Percentiles rank a stretch among this genome's conserved stretches.
Conservation (phyloP, 345 rosid genomes). For the Tarenaya hassleriana region DNA sequence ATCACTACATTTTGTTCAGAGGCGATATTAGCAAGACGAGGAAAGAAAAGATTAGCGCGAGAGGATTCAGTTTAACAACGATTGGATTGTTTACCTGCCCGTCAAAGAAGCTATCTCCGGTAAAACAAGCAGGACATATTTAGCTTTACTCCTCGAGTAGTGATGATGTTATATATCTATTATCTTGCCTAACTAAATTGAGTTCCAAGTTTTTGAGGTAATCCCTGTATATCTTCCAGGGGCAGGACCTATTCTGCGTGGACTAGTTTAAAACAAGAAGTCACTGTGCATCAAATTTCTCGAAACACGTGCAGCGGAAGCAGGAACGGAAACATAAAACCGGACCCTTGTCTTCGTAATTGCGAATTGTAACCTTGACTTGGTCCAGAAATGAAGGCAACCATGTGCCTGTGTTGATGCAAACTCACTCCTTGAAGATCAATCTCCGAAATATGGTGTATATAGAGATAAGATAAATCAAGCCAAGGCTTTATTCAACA, state of each 20-base stretch:
- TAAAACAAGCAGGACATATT: constrained; percentile 80
- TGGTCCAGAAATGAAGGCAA: constrained; percentile 73
- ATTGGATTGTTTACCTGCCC: constrained; percentile 48
- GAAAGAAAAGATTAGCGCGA: not conserved
- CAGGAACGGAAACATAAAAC: not conserved
- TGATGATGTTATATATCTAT: too few relatives aligned
- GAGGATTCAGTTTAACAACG: constrained; percentile 8
- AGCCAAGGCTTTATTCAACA: not conserved
- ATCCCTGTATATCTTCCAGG: too few relatives aligned
- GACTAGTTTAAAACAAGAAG: constrained; percentile 38
- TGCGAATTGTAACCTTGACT: constrained; percentile 74
- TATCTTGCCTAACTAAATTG: too few relatives aligned
- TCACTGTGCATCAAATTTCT: constrained; percentile 7
- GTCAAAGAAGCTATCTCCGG: constrained; percentile 59
- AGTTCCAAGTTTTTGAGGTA: too few relatives aligned
- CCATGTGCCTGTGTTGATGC: constrained; percentile 73
- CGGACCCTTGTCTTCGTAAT: constrained; percentile 81
- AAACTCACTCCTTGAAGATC: constrained; percentile 76
- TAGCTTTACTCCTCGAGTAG: too few relatives aligned
- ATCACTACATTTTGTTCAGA: constrained; percentile 40
- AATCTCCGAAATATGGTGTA: constrained; percentile 34
- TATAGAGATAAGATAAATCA: not conserved
- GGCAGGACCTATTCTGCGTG: constrained; percentile 70
- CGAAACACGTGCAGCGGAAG: constrained; percentile 10
- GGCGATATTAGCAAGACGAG: constrained; percentile 7